phyloP scores from a whole-genome alignment of 2,329 filamentous ascomycete genomes.

The Trichophyton verrucosum region DNA sequence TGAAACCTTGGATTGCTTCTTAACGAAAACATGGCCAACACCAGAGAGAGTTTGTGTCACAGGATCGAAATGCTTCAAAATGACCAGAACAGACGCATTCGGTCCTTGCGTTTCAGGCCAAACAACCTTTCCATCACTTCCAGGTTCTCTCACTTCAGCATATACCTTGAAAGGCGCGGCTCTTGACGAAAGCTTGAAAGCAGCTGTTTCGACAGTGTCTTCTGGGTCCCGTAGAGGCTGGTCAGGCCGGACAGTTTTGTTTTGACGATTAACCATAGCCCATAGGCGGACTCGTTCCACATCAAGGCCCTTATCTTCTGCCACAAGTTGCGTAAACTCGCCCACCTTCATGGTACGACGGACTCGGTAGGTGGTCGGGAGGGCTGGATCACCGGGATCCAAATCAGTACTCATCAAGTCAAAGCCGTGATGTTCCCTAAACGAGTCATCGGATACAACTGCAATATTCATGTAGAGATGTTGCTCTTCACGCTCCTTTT shows the following conservation, averaged over 20 bases:
- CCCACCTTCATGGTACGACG: constrained; percentile 62
- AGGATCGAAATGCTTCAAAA: constrained; percentile 84
- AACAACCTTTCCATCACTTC: constrained; percentile 56
- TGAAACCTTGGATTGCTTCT: constrained; percentile 72
- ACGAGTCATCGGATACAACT: constrained; percentile 70
- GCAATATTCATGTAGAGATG: constrained; percentile 82
- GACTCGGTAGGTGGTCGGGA: constrained; percentile 59
- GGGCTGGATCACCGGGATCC: constrained; percentile 50
- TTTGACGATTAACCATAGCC: constrained; percentile 98
- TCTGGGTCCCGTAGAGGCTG: constrained; percentile 66
- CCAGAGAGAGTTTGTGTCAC: constrained; percentile 63
- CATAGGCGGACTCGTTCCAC: constrained; percentile 66
- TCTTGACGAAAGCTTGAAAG: constrained; percentile 56
- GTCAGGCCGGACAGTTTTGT: constrained; percentile 89
- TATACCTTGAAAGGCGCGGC: constrained; percentile 61
- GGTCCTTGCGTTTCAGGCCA: constrained; percentile 44
- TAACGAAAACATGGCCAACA: constrained; percentile 74
- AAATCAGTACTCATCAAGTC: constrained; percentile 64
- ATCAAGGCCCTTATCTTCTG: constrained; percentile 55
- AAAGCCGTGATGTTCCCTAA: constrained; percentile 67
- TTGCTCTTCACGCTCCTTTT: constrained; percentile 84
- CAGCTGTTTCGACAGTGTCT: constrained; percentile 65
- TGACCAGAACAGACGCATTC: constrained; percentile 59
- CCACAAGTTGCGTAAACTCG: constrained; percentile 61
- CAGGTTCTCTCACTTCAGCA: constrained; percentile 64